These are phyloP conservation scores for Mrakia gelida DNA, from an alignment of 768 basidiomycete species.

Conservation along the genomic window DNA sequence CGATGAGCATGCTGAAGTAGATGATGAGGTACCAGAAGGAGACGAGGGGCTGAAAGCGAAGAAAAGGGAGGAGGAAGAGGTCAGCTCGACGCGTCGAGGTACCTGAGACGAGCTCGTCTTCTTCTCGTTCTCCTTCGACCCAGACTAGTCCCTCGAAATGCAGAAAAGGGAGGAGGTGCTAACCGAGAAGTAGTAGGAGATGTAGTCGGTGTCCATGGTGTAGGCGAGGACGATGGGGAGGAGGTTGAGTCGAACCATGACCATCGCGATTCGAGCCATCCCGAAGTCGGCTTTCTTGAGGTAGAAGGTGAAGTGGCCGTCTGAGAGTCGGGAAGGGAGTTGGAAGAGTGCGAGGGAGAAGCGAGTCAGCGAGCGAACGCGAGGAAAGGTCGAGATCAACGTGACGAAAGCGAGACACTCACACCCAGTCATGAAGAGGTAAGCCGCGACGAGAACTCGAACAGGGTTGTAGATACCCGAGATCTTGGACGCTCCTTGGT, in stretches of 20 bases:
- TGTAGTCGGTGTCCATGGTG: constrained; percentile 86
- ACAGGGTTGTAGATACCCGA: constrained; percentile 92
- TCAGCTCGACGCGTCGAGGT: background rate
- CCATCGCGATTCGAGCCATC: constrained; percentile 68
- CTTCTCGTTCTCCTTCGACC: background rate
- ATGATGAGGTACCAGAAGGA: constrained; percentile 84
- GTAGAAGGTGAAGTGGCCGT: constrained; percentile 72
- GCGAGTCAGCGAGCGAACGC: background rate
- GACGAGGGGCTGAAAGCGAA: constrained; percentile 76
- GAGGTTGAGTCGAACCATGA: constrained; percentile 76
- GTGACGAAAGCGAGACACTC: constrained; percentile 44
- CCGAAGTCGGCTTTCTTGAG: constrained; percentile 84
- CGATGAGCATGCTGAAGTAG: constrained; percentile 70
- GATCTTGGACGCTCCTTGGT: constrained; percentile 80
- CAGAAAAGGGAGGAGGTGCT: background rate
- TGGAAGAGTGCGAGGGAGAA: too few species aligned
- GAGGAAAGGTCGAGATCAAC: constrained; percentile 9
- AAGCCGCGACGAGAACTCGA: constrained; percentile 79
- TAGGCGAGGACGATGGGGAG: constrained; percentile 77
- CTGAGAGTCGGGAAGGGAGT: constrained; percentile 36
- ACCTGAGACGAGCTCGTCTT: too few species aligned
- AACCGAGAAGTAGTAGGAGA: constrained; percentile 54
- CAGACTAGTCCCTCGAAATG: background rate
- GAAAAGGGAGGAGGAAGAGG: constrained; percentile 51
- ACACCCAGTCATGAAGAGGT: constrained; percentile 91